Conservation (phyloP, 2,329 filamentous ascomycete genomes). For the Macrophomina pseudophaseolina region DNA sequence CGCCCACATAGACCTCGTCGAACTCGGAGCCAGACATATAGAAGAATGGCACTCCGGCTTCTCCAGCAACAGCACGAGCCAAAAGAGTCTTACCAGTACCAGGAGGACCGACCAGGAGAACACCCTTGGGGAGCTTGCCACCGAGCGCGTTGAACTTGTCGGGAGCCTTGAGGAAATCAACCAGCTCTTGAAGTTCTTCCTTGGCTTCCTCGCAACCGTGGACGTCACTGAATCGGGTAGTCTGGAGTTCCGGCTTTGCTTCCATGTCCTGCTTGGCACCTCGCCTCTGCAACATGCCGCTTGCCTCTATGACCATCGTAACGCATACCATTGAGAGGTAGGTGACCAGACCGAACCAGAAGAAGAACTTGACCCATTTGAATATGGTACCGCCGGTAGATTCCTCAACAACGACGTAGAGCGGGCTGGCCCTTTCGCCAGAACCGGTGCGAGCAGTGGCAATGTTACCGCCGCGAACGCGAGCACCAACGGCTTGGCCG, state of each 20-base stretch:
- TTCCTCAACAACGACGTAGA: conserved; percentile 96
- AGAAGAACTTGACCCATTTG: conserved; percentile 87
- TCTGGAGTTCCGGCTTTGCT: conserved; percentile 91
- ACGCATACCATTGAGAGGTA: conserved; percentile 82
- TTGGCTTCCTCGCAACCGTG: conserved; percentile 98
- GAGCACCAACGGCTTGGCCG: conserved; percentile 80
- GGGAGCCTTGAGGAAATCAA: conserved; percentile 93
- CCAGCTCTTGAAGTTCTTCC: conserved; percentile 94
- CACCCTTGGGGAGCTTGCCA: conserved; percentile 95
- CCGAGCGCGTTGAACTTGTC: conserved; percentile 92
- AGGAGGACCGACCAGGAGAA: conserved; percentile 90
- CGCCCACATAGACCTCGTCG: conserved; percentile 97
- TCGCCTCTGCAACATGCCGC: conserved; percentile 79
- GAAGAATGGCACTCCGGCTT: conserved; percentile 98
- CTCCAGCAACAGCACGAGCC: conserved; percentile 91
- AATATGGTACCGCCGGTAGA: conserved; percentile 79
- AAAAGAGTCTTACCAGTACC: conserved; percentile 97
- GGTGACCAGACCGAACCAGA: conserved; percentile 76
- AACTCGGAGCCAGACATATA: conserved; percentile 99
- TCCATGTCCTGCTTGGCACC: conserved; percentile 75
- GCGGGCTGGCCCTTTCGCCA: conserved; percentile 80
- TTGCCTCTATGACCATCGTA: conserved; percentile 80
- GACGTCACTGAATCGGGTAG: conserved; percentile 87
- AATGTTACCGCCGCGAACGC: conserved; percentile 69
- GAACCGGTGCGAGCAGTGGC: conserved; percentile 62